Base-by-base conservation (phyloP, 2,329 filamentous ascomycete genomes). In the Lithohypha guttulata region DNA sequence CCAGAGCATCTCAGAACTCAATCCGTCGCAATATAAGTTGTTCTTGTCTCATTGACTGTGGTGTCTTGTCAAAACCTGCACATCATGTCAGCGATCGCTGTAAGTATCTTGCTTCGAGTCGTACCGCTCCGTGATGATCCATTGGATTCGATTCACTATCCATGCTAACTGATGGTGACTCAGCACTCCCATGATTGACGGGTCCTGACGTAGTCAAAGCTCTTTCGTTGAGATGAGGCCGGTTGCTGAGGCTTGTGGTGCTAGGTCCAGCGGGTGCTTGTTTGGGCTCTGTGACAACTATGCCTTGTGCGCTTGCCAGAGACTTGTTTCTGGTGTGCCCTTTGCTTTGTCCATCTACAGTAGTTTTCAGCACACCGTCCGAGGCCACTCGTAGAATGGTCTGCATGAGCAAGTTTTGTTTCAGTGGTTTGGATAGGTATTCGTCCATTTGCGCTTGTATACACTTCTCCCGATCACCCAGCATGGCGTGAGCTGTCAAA, bases 371-470 rank as follows among this genome's bases (percentile, higher is more conserved):
- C 20, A 51, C 84, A 81, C 89, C 86, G 22, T 96, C 77, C 3
- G 91, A 95, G 9, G 86, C 89, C 58, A 89, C 96, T 60, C 95
- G 94, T 48, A 96, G 74, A 44, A 98, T 96, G 1, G 87, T 95
- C 65, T 96, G 89, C 55, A 96, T 95, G 55, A 96, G 79, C 59
- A 94, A 85, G 59, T 93, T 95, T 57, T 94, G 89, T 61, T 95
- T 93, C 45, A 96, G 69, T 18, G 89, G 89, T 59, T 98, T 98
- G 13, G 89, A 94, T 28, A 98, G 69, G 57, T 98, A 98, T 61
- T 98, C 91, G 59, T 98, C 91, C 91, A 98, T 98, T 65, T 96
- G 86, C 7, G 89, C 91, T 59, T 94, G 85, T 45, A 98, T 93
- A 61, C 91, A 98, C 68, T 93, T 94, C 60, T 98, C 91, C 34